Conservation (phyloP, 371 early-diverging fungal genomes). For the Nematocida major region DNA sequence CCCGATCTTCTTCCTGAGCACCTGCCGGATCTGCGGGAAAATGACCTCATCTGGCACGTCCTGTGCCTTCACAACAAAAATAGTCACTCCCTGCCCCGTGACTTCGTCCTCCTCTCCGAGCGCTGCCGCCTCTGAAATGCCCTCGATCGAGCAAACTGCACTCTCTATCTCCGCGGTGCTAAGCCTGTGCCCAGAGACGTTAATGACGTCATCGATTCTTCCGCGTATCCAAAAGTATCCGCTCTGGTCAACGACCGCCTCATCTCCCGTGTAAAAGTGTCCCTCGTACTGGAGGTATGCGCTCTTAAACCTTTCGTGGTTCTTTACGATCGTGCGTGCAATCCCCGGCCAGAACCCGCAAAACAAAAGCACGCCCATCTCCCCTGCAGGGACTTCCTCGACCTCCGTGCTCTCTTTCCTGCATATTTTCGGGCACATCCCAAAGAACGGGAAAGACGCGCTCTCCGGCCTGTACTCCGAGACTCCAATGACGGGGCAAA, state of each 20-base stretch:
- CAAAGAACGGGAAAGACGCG: conserved; percentile 88
- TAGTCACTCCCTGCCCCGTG: conserved; percentile 71
- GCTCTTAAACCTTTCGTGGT: conserved; percentile 77
- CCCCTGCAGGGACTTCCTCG: conserved; percentile 56
- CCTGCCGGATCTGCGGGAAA: conserved; percentile 68
- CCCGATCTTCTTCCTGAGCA: conserved; percentile 75
- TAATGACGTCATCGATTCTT: conserved; percentile 87
- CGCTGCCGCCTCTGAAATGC: conserved; percentile 83
- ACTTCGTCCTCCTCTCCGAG: conserved; percentile 81
- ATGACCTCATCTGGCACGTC: conserved; percentile 50
- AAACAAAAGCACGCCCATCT: conserved; percentile 81
- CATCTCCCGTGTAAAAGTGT: conserved; percentile 73
- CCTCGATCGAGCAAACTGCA: conserved; percentile 70
- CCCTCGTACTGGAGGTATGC: conserved; percentile 80
- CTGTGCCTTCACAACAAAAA: conserved; percentile 65
- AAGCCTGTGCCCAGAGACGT: conserved; percentile 88
- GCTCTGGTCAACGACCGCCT: conserved; percentile 70
- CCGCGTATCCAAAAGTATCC: conserved; percentile 81
- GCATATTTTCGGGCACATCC: conserved; percentile 76
- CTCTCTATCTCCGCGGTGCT: conserved; percentile 88
- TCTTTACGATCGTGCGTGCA: conserved; percentile 78
- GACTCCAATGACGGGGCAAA: conserved; percentile 79
- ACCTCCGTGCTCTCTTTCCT: conserved; percentile 68
- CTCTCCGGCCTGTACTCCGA: conserved; percentile 80
- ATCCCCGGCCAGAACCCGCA: conserved; percentile 83